Evolutionary conservation across 495 filamentous ascomycete genomes (phyloP).

Genomic region (Penicillium angulare): DNA sequence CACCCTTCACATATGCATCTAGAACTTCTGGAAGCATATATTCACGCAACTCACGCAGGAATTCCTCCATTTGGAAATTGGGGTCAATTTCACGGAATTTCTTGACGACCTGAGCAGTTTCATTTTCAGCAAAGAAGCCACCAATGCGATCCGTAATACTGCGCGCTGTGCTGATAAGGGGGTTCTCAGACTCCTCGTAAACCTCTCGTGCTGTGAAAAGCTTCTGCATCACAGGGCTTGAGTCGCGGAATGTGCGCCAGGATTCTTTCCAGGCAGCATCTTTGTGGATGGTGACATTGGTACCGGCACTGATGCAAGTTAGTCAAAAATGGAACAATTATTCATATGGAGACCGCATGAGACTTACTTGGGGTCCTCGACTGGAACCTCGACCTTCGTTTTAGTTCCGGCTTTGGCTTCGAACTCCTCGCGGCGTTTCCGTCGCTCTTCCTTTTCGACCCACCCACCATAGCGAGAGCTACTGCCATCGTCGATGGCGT

Average conservation of each 20-base stretch:
- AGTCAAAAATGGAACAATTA: slow-evolving; percentile 12
- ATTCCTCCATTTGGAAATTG: slow-evolving; percentile 88
- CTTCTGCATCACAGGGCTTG: slow-evolving; percentile 82
- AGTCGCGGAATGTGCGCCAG: slow-evolving; percentile 89
- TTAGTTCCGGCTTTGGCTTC: slow-evolving; percentile 52
- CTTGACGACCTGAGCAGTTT: slow-evolving; percentile 95
- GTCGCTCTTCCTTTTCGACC: slow-evolving; percentile 91
- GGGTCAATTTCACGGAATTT: slow-evolving; percentile 98
- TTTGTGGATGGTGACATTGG: slow-evolving; percentile 92
- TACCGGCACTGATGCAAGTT: slow-evolving; percentile 70
- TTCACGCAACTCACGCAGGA: slow-evolving; percentile 90
- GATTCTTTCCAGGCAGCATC: slow-evolving; percentile 95
- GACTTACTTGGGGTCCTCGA: slow-evolving; percentile 85
- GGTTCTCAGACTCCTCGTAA: slow-evolving; percentile 96
- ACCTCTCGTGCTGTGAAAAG: slow-evolving; percentile 77
- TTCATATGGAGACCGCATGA: not conserved
- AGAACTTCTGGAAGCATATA: slow-evolving; percentile 97
- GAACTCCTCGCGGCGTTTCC: slow-evolving; percentile 67
- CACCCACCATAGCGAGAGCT: slow-evolving; percentile 95
- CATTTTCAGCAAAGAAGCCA: slow-evolving; percentile 97
- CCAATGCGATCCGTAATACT: slow-evolving; percentile 90
- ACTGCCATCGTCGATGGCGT: slow-evolving; percentile 95
- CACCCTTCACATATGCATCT: slow-evolving; percentile 96
- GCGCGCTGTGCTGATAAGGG: slow-evolving; percentile 86
- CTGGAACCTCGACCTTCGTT: slow-evolving; percentile 51